phyloP scores from a whole-genome alignment of 768 basidiomycete species.

The Boletus rubroflammeus region DNA sequence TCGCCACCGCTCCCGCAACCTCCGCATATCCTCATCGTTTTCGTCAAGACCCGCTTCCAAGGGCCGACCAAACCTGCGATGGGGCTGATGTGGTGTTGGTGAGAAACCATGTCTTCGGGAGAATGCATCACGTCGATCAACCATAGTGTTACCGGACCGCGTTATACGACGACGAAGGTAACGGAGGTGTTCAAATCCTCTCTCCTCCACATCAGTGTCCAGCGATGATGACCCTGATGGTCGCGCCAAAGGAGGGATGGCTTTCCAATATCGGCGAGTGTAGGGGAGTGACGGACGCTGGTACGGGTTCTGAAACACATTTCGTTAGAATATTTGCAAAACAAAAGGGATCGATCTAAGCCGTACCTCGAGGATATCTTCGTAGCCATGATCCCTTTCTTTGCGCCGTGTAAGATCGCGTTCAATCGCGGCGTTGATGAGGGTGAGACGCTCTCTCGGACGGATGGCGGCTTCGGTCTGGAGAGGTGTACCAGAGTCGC shows the following conservation, averaged over 20 bases:
- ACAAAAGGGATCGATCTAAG: neutral
- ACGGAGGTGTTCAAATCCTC: slow-evolving; percentile 22
- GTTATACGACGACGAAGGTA: slow-evolving; percentile 70
- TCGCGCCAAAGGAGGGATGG: slow-evolving; percentile 41
- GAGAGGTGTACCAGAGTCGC: slow-evolving; percentile 37
- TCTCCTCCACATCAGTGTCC: slow-evolving; percentile 17
- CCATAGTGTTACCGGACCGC: slow-evolving; percentile 72
- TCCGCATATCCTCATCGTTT: slow-evolving; percentile 38
- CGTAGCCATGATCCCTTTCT: slow-evolving; percentile 78
- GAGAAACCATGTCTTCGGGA: slow-evolving; percentile 24
- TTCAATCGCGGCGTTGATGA: slow-evolving; percentile 53
- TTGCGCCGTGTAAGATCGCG: slow-evolving; percentile 61
- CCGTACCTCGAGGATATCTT: slow-evolving; percentile 80
- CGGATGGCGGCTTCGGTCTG: slow-evolving; percentile 49
- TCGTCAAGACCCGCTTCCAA: slow-evolving; percentile 29
- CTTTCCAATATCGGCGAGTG: slow-evolving; percentile 65
- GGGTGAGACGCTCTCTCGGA: slow-evolving; percentile 61
- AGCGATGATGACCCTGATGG: slow-evolving; percentile 33
- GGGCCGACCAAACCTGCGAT: slow-evolving; percentile 14
- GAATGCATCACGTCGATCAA: slow-evolving; percentile 62
- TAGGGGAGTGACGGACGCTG: slow-evolving; percentile 59
- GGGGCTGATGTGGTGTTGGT: slow-evolving; percentile 4
- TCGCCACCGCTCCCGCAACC: slow-evolving; percentile 59
- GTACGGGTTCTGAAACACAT: slow-evolving; percentile 55
- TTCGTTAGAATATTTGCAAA: slow-evolving; percentile 1